Evolutionary conservation across 2,329 filamentous ascomycete species (phyloP), one percentile per base, ranked within the genome.

Genomic region (Talaromyces albobiverticillius): DNA sequence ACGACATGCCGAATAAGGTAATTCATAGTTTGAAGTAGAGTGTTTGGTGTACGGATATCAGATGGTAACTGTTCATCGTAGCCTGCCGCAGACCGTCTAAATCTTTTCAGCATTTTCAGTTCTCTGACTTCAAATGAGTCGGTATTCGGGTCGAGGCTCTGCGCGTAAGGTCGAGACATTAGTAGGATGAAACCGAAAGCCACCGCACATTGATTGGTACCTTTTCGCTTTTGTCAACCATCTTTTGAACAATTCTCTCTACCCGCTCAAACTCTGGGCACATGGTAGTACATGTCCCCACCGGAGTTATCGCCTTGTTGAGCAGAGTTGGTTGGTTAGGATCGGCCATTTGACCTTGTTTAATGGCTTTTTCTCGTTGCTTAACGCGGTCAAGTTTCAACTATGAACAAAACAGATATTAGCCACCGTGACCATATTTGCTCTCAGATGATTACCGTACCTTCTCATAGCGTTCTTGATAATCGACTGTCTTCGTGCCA

Each of bases 191-290:
- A 29, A 38, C 22, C 42, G 23, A 36, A 38, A 25, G 46, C 22
- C 43, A 11, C 6, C 23, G 38, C 20, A 40, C 11, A 45, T 47
- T 4, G 25, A 16, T 11, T 31, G 14, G 45, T 69, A 84, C 82
- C 72, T 78, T 82, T 76, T 87, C 84, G 57, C 79, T 77, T 53
- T 74, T 74, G 68, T 82, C 82, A 23, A 85, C 79, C 68, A 85
- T 83, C 48, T 82, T 81, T 63, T 85, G 80, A 42, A 81, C 77
- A 46, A 85, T 82, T 36, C 84, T 77, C 60, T 84, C 79, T 41
- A 85, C 78, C 41, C 83, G 71, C 69, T 87, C 84, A 55, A 76
- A 84, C 58, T 85, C 81, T 2, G 84, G 80, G 63, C 84, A 87
- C 82, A 86, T 86, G 59, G 82, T 79, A 36, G 76, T 77, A 67